Base-by-base conservation (phyloP, 75 land plant species). In the Sequoiadendron giganteum region DNA sequence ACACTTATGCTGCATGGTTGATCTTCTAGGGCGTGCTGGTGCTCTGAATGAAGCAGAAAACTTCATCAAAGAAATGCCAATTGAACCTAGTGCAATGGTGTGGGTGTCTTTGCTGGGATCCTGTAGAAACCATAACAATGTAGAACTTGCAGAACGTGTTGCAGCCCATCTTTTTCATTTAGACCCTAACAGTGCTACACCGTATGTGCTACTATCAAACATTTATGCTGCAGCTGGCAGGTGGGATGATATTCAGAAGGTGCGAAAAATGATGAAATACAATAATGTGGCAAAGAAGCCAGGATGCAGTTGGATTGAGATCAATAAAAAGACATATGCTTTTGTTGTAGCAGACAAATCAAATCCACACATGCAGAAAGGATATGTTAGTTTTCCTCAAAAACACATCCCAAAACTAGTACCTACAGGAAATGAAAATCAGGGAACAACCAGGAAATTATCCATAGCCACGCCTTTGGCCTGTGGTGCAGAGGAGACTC, bases 1-100 rank as follows among this genome's bases (percentile, higher is more conserved):
- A 79, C 96, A 95, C 85, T 92, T 89, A 79, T 90, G 91, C 49
- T 94, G 94, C 84, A 91, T 95, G 90, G 92, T 94, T 10, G 95
- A 95, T 90, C 88, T 95, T 34, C 61, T 94, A 30, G 89, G 95
- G 13, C 90, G 95, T 58, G 89, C 93, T 40, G 92, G 95, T 48
- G 70, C 72, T 21, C 87, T 94, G 11, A 90, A 90, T 32, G 92
- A 91, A 85, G 89, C 86, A 15, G 77, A 73, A 82, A 34, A 34
- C 39, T 56, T 95, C 30, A 90, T 95, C 45, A 39, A 88, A 15
- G 38, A 30, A 30, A 95, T 94, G 95, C 93, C 95, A 85, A 86
- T 90, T 88, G 81, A 85, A 58, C 91, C 94, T 34, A 93, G 93
- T 90, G 90, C 92, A 25, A 89, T 88, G 13, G 90, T 94, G 56